Base-by-base conservation (phyloP, 495 filamentous ascomycete species). In the Penicillium robsamsonii region DNA sequence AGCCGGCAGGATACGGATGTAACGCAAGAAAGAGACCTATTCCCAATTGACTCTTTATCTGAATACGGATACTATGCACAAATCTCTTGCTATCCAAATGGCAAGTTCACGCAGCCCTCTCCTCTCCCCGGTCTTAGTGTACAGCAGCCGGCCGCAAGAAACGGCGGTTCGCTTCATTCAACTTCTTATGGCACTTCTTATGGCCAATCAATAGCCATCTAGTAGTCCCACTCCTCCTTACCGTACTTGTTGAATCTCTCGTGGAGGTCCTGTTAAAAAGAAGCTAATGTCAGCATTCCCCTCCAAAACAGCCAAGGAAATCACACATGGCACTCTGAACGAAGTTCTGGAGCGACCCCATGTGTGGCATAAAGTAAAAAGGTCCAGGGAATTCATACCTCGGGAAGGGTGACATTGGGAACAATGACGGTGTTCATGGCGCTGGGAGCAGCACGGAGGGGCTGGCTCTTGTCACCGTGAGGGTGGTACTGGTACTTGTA, bases 221-320 rank as follows among this genome's bases (percentile, higher is more conserved):
- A 79, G 65, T 74, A 77, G 65, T 79, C 75, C 64, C 71, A 79
- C 67, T 79, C 75, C 67, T 97, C 94, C 84, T 97, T 97, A 74
- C 93, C 94, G 82, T 87, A 96, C 83, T 98, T 98, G 85, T 98
- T 98, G 82, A 85, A 97, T 72, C 86, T 86, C 63, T 97, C 94
- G 76, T 98, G 94, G 53, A 95, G 82, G 47, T 83, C 77, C 94
- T 96, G 56, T 35, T 50, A 37, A 17, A 62, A 51, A 45, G 27
- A 35, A 35, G 29, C 27, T 33, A 12, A 29, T 45, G 52, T 54
- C 31, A 54, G 52, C 24, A 46, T 46, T 46, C 20, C 2, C 55
- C 53, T 60, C 17, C 52, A 42, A 58, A n/a, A 42, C 43, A 43
- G 51, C 71, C 49, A 72, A 27, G 29, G 22, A 20, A 20, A 37